phyloP scores from a whole-genome alignment of 2,329 filamentous ascomycete genomes.

The Nemania bipapillata region DNA sequence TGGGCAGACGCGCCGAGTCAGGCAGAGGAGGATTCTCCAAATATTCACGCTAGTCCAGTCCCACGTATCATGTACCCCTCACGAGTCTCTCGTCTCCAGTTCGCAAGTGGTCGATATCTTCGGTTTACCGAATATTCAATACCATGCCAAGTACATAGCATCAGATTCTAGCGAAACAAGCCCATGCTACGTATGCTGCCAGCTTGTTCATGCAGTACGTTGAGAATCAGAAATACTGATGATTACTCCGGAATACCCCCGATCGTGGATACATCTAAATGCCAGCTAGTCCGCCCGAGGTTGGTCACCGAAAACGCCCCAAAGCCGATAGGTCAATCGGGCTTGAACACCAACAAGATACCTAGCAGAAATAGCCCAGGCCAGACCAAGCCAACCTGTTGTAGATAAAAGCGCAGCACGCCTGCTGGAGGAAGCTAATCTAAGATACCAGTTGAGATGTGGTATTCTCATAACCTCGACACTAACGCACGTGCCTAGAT shows the following conservation, averaged over 20 bases:
- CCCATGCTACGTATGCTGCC: neutral
- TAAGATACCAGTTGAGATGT: neutral
- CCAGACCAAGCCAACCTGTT: neutral
- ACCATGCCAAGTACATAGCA: neutral
- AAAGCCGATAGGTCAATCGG: neutral
- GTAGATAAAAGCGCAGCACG: neutral
- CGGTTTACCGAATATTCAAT: constrained; percentile 1
- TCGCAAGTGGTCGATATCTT: neutral
- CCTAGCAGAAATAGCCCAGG: neutral
- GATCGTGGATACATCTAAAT: constrained; percentile 4
- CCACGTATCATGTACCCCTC: constrained; percentile 23
- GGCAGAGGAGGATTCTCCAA: constrained; percentile 30
- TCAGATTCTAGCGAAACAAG: neutral
- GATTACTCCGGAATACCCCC: constrained; percentile 1
- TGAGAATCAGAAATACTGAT: neutral
- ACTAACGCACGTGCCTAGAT: no score
- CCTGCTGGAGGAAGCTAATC: neutral
- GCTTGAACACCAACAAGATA: neutral
- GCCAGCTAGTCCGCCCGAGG: neutral
- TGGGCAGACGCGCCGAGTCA: constrained; percentile 9
- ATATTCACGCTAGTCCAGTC: constrained; percentile 22
- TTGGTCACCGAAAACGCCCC: neutral
- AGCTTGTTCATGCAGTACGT: neutral
- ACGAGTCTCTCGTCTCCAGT: constrained; percentile 15
- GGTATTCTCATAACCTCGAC: no score